Conservation (phyloP, 495 filamentous ascomycete genomes). For the Corynascus novoguineensis region DNA sequence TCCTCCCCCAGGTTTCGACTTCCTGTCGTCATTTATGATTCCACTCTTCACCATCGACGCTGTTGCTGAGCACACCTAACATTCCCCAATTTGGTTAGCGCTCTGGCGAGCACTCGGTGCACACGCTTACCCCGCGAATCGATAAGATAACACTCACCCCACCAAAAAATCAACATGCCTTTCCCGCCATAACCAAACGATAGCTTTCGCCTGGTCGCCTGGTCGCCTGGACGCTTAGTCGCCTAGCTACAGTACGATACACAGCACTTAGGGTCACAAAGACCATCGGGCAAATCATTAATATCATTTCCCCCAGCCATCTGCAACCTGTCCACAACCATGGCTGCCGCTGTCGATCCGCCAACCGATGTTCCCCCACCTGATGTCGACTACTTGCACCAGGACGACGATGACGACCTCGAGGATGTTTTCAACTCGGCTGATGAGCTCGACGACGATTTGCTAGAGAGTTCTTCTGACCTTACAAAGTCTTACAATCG, state of each 20-base stretch:
- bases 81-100: background rate
- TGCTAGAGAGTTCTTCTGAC: slow-evolving; percentile 59
- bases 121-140: background rate
- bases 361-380: slow-evolving; percentile 10
- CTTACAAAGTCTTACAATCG: slow-evolving; percentile 90
- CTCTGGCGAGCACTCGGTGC: background rate
- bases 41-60: too few species aligned
- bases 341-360: slow-evolving; percentile 1
- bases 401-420: slow-evolving; percentile 35
- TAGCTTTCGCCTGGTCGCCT: too few species aligned
- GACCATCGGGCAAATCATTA: too few species aligned
- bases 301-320: background rate
- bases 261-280: too few species aligned
- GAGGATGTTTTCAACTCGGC: slow-evolving; percentile 37
- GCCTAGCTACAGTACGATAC: too few species aligned
- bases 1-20: too few species aligned
- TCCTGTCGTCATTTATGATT: too few species aligned
- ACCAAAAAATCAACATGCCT: slow-evolving; percentile 3
- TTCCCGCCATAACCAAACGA: too few species aligned
- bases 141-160: slow-evolving; percentile 6
- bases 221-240: too few species aligned
- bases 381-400: slow-evolving; percentile 12
- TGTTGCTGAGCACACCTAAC: background rate
- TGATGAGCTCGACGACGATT: slow-evolving; percentile 49
- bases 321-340: background rate